Evolutionary conservation across 163 green algal genomes (phyloP), one percentile per base, ranked within the genome.

Genomic region (Trebouxia gelatinosa): DNA sequence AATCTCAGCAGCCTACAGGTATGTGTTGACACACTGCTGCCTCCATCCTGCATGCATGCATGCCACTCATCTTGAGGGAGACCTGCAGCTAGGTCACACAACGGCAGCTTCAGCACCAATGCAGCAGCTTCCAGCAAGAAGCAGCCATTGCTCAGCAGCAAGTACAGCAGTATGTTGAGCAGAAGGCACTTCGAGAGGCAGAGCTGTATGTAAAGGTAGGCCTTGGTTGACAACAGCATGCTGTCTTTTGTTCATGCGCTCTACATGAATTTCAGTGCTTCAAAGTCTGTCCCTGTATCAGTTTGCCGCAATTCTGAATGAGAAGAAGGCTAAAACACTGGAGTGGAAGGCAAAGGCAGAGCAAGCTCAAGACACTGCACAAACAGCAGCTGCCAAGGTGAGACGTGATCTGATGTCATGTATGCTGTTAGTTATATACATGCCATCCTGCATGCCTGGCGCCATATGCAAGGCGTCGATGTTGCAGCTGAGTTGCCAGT

Each of bases 141-240:
- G 68, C 46, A 43, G 68, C 43, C 38, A 64, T 23, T 32, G 43
- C 68, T 31, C 43, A 76, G 68, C 32, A 39, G 29, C 68, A 76
- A 17, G 68, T 76, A 6, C 43, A 76, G 68, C 39, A 76, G 1
- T 76, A 64, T 39, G 68, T 76, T 17, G 21, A 76, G 43, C 43
- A 59, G 29, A 76, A 76, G 32, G 39, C 61, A 5, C 43, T 64
- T n/a, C 43, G 40, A 32, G 68, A 76, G 46, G 68, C 43, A 62
- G 68, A 76, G 43, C 43, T 76, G 5, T 76, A 76, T 64, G 68
- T 76, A 17, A 76, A 76, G 68, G 68, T 76, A 67, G 13, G 58
- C 17, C 48, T 21, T 17, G 19, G 48, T 59, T 59, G 48, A 59
- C 19, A n/a, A n/a, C 48, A n/a, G 48, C 48, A n/a, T 17, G 17